Percentiles rank a stretch among this genome's conserved stretches.
Evolutionary conservation across 768 basidiomycete species (phyloP).

Genomic region (Lanmaoa pseudosensibilis): DNA sequence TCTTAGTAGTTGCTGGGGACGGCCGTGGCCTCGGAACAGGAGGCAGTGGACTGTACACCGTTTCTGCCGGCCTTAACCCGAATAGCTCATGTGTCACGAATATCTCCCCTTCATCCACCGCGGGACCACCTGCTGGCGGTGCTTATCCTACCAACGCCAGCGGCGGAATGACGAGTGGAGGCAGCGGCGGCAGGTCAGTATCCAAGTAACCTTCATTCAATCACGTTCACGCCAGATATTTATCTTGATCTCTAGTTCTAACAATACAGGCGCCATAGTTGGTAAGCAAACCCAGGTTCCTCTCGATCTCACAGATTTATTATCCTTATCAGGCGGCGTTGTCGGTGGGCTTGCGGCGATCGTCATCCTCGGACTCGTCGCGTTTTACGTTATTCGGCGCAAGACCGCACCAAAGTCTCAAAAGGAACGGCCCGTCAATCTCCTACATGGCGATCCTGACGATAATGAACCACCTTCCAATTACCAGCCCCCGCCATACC

Average conservation of each 20-base stretch:
- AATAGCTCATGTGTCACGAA: slow-evolving; percentile 55
- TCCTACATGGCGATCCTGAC: slow-evolving; percentile 58
- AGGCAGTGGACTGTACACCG: slow-evolving; percentile 60
- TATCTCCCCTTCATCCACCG: slow-evolving; percentile 73
- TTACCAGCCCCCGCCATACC: slow-evolving; percentile 65
- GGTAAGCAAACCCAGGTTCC: slow-evolving; percentile 33
- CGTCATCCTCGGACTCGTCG: slow-evolving; percentile 41
- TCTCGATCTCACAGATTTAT: slow-evolving; percentile 4
- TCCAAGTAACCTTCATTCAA: background rate
- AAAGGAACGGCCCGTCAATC: slow-evolving; percentile 64
- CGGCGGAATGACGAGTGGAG: slow-evolving; percentile 33
- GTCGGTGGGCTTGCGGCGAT: slow-evolving; percentile 55
- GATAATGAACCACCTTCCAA: slow-evolving; percentile 42
- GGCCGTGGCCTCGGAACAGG: slow-evolving; percentile 63
- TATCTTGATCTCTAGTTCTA: slow-evolving; percentile 24
- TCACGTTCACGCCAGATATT: background rate
- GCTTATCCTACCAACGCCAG: slow-evolving; percentile 58
- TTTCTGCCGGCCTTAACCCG: slow-evolving; percentile 50
- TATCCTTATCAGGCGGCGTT: slow-evolving; percentile 44
- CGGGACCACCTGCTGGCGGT: slow-evolving; percentile 74
- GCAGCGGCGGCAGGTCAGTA: slow-evolving; percentile 30
- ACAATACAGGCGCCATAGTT: slow-evolving; percentile 50
- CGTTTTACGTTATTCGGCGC: slow-evolving; percentile 52
- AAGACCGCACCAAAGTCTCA: slow-evolving; percentile 38
- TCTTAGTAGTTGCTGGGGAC: slow-evolving; percentile 70